These are phyloP conservation scores for Geoglossum cookeanum DNA, from an alignment of 2,329 filamentous ascomycete species.

Conservation along the genomic window DNA sequence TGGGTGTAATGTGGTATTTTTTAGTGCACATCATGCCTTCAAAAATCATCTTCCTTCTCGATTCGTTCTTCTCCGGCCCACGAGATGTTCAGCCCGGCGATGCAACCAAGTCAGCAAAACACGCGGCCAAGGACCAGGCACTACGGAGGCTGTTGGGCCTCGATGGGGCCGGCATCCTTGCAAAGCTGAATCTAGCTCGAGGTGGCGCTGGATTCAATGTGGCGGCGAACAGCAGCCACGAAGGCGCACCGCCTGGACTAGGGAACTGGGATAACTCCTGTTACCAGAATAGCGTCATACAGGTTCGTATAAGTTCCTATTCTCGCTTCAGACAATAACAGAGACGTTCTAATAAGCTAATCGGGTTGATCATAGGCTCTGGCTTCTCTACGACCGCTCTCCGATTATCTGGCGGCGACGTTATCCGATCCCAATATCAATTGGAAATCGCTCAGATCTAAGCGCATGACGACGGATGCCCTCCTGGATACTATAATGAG, in stretches of 20 bases:
- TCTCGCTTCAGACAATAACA: background rate
- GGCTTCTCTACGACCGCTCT: conserved; percentile 51
- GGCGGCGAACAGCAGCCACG: conserved; percentile 19
- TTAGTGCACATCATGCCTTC: conserved; percentile 38
- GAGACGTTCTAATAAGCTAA: background rate
- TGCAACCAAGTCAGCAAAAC: conserved; percentile 22
- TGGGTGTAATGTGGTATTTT: conserved; percentile 38
- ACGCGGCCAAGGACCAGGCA: conserved; percentile 43
- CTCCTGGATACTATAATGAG: conserved; percentile 48
- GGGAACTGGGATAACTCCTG: conserved; percentile 92
- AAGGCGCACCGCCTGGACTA: conserved; percentile 37
- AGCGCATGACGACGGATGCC: conserved; percentile 26
- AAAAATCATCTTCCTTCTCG: conserved; percentile 35
- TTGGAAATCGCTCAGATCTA: conserved; percentile 19
- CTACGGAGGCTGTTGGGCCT: conserved; percentile 44
- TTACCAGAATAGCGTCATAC: conserved; percentile 92
- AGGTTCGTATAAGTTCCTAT: conserved; percentile 27
- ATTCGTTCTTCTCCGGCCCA: conserved; percentile 23
- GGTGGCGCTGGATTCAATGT: conserved; percentile 35
- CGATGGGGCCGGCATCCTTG: conserved; percentile 38
- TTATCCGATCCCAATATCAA: background rate
- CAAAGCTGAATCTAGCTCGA: conserved; percentile 34
- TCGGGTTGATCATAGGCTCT: conserved; percentile 28
- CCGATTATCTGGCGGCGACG: conserved; percentile 9
- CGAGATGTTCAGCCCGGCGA: conserved; percentile 10